Percentiles rank a stretch among this genome's conserved stretches.
Evolutionary conservation across 768 basidiomycete species (phyloP).

Genomic region (Tylopilus cervinicoccineus): DNA sequence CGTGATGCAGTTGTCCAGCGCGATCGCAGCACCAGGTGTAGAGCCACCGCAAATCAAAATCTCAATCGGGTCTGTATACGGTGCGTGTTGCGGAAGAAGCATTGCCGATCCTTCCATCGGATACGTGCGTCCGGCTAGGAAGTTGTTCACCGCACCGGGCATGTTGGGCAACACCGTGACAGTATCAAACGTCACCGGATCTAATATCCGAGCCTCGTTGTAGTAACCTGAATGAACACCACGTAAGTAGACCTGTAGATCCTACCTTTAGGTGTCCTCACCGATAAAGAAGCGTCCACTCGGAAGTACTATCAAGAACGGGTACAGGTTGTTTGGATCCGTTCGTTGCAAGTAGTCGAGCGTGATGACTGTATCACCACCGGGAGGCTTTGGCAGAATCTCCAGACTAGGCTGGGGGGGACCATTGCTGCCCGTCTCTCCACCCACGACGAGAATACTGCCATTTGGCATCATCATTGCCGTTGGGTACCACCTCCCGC

Average conservation of each 20-base stretch:
- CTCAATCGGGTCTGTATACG: conserved; percentile 67
- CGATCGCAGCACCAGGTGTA: conserved; percentile 44
- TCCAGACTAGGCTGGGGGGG: conserved; percentile 65
- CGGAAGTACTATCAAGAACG: conserved; percentile 72
- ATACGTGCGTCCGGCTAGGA: conserved; percentile 72
- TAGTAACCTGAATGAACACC: conserved; percentile 51
- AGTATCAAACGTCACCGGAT: conserved; percentile 63
- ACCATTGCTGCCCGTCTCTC: conserved; percentile 70
- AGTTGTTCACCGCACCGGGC: conserved; percentile 69
- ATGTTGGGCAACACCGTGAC: conserved; percentile 61
- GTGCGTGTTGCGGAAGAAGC: conserved; percentile 64
- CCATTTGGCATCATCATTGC: conserved; percentile 71
- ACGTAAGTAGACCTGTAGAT: not conserved
- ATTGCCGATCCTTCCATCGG: conserved; percentile 71
- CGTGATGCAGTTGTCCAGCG: conserved; percentile 67
- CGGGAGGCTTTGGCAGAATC: conserved; percentile 61
- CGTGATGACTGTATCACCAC: conserved; percentile 58
- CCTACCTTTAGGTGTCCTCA: conserved; percentile 28
- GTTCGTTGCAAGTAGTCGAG: conserved; percentile 68
- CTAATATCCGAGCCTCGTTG: conserved; percentile 75
- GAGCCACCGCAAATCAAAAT: conserved; percentile 77
- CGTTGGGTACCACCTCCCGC: conserved; percentile 69
- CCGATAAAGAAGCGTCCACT: conserved; percentile 68
- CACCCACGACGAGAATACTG: conserved; percentile 68
- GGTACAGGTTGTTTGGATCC: conserved; percentile 78